phyloP scores from a whole-genome alignment of 108 stramenopile genomes.

The Nannochloropsis gaditana region DNA sequence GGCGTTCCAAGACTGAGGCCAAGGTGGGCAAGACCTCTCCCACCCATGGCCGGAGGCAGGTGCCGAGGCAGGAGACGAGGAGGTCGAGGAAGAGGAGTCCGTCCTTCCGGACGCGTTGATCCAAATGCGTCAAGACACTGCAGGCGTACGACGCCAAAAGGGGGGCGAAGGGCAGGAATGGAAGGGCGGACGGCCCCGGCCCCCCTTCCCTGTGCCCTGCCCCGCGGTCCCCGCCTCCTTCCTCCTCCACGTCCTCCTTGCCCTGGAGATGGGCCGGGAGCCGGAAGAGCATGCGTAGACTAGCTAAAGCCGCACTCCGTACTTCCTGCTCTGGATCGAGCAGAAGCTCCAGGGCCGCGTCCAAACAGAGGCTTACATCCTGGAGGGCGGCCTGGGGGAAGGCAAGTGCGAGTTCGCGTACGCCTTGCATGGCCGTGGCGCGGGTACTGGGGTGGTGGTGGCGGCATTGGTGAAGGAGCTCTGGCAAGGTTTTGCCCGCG shows the following conservation, averaged over 20 bases:
- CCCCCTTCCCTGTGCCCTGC: neutral
- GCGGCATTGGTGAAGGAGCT: slow-evolving; percentile 14
- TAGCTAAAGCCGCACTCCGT: neutral
- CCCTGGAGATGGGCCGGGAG: neutral
- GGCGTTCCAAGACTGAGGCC: neutral
- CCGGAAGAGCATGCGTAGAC: neutral
- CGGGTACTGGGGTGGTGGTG: neutral
- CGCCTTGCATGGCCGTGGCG: neutral
- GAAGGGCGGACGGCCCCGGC: neutral
- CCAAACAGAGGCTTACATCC: neutral
- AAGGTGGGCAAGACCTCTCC: neutral
- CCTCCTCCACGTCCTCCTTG: neutral
- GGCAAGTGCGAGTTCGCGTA: neutral
- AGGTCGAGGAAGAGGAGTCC: neutral
- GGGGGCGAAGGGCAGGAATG: neutral
- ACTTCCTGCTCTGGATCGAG: slow-evolving; percentile 4
- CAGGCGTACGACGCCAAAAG: neutral
- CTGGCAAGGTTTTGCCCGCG: neutral
- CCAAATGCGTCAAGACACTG: neutral
- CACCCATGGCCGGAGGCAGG: neutral
- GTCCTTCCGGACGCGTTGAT: neutral
- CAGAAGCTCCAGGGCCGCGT: neutral
- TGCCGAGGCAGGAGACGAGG: neutral
- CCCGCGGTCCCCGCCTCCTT: neutral
- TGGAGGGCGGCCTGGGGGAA: slow-evolving; percentile 3